Evolutionary conservation across 768 basidiomycete genomes (phyloP), one percentile per base, ranked within the genome.

Genomic region (Pleurotus salmoneostramineus): DNA sequence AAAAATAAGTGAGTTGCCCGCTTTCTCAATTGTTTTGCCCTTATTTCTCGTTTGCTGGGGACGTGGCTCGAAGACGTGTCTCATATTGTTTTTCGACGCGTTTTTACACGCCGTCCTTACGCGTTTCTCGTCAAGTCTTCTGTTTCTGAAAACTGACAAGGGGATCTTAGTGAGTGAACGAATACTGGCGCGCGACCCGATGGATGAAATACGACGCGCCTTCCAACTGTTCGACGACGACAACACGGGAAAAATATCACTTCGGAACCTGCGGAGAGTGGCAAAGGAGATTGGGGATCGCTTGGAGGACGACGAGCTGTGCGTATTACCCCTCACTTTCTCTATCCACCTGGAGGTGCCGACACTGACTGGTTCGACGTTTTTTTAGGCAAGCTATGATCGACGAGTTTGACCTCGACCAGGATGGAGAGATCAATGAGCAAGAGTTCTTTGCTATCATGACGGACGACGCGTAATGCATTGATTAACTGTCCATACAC

Each of bases 151-250:
- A n/a, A n/a, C n/a, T n/a, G n/a, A n/a, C n/a, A n/a, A n/a, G n/a
- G n/a, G n/a, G n/a, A n/a, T n/a, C n/a, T n/a, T 67, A 98, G 96
- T 98, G 93, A 93, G 89, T 71, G 91, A 96, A 64, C 84, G 88
- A 64, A 94, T 99, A 69, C 80, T 96, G 44, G 86, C 91, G 49
- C 86, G 97, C 58, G 96, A 99, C 74, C 97, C 97, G 11, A 88
- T 92, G 82, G 94, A 97, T 45, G 97, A 99, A 72, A 93, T 98
- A 60, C 83, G 92, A 62, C 83, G 96, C 55, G 97, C 97, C 1
- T 99, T 99, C 74, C 89, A 94, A 66, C 77, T 99, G 1, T 98
- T 98, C 67, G 97, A 98, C 71, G 95, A 96, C 66, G 96, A 98
- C 67, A 84, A 88, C 63, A 95, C 93, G 11, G 96, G 96, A 12